phyloP scores from a whole-genome alignment of 2,329 filamentous ascomycete genomes.

The Cladosporium sp. region DNA sequence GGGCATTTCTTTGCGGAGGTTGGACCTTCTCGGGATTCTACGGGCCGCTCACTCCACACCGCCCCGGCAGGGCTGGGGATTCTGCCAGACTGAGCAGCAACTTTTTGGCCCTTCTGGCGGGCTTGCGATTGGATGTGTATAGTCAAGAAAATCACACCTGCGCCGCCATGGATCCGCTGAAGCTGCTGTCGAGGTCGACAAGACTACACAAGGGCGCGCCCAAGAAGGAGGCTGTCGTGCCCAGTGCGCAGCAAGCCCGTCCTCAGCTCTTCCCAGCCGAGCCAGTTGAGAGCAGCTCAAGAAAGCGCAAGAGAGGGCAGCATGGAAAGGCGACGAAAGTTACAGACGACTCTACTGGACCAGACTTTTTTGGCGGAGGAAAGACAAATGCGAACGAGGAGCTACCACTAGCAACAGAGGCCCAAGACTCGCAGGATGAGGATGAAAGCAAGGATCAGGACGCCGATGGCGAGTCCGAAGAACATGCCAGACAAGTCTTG shows the following conservation, averaged over 20 bases:
- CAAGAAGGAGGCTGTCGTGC: constrained; percentile 44
- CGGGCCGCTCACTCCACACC: neutral
- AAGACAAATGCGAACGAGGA: neutral
- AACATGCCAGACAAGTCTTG: constrained; percentile 16
- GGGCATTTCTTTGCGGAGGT: constrained; percentile 14
- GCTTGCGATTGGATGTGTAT: too few relatives aligned
- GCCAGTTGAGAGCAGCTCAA: constrained; percentile 19
- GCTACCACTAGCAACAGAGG: constrained; percentile 5
- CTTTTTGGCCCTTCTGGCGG: constrained; percentile 4
- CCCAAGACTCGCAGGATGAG: neutral
- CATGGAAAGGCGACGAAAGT: constrained; percentile 15
- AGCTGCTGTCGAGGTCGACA: constrained; percentile 65
- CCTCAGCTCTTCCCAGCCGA: constrained; percentile 57
- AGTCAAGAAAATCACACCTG: too few relatives aligned
- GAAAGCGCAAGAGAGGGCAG: constrained; percentile 41
- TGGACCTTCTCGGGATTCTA: constrained; percentile 3
- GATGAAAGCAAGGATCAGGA: constrained; percentile 11
- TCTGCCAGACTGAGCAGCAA: neutral
- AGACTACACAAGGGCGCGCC: constrained; percentile 45
- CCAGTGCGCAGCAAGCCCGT: constrained; percentile 58
- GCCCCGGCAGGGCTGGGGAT: constrained; percentile 1
- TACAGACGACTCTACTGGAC: neutral
- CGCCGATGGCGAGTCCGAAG: neutral
- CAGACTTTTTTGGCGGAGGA: constrained; percentile 8
- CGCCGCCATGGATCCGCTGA: constrained; percentile 63